Evolutionary conservation across 2,329 filamentous ascomycete species (phyloP).

Genomic region (Talaromyces funiculosus): DNA sequence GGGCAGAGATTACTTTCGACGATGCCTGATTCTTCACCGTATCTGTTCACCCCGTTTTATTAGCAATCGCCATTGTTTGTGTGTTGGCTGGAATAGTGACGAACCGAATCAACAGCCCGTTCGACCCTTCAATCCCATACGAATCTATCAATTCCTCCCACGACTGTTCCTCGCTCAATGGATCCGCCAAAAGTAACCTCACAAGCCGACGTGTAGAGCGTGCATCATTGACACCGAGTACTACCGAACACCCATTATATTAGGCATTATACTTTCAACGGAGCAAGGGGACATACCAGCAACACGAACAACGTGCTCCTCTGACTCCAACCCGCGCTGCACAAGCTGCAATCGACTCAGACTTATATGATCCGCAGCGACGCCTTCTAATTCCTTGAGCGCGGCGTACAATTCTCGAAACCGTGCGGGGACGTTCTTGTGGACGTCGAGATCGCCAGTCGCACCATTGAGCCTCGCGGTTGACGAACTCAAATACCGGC

Average conservation of each 20-base stretch:
- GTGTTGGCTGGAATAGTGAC: slow-evolving; percentile 5
- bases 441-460: slow-evolving; percentile 45
- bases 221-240: slow-evolving; percentile 48
- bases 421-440: slow-evolving; percentile 47
- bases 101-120: slow-evolving; percentile 57
- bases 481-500: not conserved
- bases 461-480: slow-evolving; percentile 17
- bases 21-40: slow-evolving; percentile 48
- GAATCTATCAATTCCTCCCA: slow-evolving; percentile 62
- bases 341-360: slow-evolving; percentile 56
- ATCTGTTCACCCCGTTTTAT: slow-evolving; percentile 33
- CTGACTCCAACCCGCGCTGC: slow-evolving; percentile 51
- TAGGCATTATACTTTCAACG: not conserved
- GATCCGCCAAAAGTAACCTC: slow-evolving; percentile 64
- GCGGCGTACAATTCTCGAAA: slow-evolving; percentile 51
- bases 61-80: not conserved
- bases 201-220: slow-evolving; percentile 55
- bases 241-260: slow-evolving; percentile 22
- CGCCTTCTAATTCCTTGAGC: slow-evolving; percentile 47
- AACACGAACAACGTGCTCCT: slow-evolving; percentile 50
- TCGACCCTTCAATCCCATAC: slow-evolving; percentile 42
- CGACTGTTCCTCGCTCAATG: slow-evolving; percentile 54
- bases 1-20: slow-evolving; percentile 48
- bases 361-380: slow-evolving; percentile 53
- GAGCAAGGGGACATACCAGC: slow-evolving; percentile 38